Base-by-base conservation (phyloP, 306 rosid genomes). In the Ormosia emarginata region DNA sequence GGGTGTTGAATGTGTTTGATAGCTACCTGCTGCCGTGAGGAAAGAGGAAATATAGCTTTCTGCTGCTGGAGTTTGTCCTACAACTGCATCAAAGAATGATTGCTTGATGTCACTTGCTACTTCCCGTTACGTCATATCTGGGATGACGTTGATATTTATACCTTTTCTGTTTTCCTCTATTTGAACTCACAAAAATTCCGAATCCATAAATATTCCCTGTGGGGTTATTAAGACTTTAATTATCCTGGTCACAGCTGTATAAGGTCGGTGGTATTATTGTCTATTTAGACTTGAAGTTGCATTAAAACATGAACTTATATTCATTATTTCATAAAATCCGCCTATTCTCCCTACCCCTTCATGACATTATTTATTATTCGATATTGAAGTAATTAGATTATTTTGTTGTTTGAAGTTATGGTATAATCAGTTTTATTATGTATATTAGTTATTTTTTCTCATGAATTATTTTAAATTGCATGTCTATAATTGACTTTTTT, bases 1-100 rank as follows among this genome's bases (percentile, higher is more conserved):
- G 69, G 80, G 41, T 76, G 74, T 57, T 81, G 77, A 76, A 83
- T 79, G 79, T 66, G 67, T 71, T 52, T 52, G 84, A 71, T 84
- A 33, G 44, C 84, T 72, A 43, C 49, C 49, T 67, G 46, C 46
- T 59, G 37, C 79, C 62, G 52, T 9, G 83, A 76, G 56, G 71
- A 46, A 69, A 80, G 52, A 71, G 56, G 44, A 40, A 78, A 57
- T 40, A 33, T 36, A 44, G 83, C 80, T 71, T 49, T 80, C 66
- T 77, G 71, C 76, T 32, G 53, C 34, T 13, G 82, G 41, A 71
- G 74, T 68, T 34, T 68, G 71, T 52, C 82, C 79, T 11, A 18
- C 63, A 34, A 41, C 67, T 52, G 50, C 83, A n/a, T 13, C 18
- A 33, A 72, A 58, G 82, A 39, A 69, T 2, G 74, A 81, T 70